Percentiles rank a stretch among this genome's conserved stretches.
Evolutionary conservation across 202 grass and related monocot genomes (phyloP).

Genomic region (Digitaria exilis): DNA sequence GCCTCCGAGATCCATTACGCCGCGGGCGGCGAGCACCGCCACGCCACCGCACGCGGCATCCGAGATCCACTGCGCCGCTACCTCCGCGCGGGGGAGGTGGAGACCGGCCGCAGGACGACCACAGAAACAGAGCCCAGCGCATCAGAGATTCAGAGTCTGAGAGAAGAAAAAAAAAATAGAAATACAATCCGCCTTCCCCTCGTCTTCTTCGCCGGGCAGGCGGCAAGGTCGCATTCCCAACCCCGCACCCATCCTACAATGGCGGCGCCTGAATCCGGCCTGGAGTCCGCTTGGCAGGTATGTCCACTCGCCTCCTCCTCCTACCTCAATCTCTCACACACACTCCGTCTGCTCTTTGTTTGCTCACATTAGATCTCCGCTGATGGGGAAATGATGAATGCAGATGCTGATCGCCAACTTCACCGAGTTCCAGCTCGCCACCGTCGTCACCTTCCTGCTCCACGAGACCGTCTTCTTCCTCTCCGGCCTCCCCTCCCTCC

Average conservation of each 20-base stretch:
- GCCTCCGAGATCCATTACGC: no score
- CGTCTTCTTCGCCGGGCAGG: background rate
- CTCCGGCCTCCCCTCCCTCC: slow-evolving; percentile 77
- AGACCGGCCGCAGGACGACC: background rate
- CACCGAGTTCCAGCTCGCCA: slow-evolving; percentile 86
- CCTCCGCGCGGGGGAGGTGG: no score
- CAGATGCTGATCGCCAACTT: slow-evolving; percentile 60
- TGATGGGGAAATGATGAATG: background rate
- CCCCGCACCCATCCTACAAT: no score
- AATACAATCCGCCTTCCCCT: background rate
- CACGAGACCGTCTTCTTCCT: slow-evolving; percentile 88
- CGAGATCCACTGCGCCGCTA: no score
- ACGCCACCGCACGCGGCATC: no score
- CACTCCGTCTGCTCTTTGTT: background rate
- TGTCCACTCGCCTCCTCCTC: background rate
- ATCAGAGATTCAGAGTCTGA: background rate
- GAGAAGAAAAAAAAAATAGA: background rate
- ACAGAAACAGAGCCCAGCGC: background rate
- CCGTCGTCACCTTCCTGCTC: slow-evolving; percentile 67
- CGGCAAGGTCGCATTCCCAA: no score
- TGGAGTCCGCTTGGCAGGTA: slow-evolving; percentile 78
- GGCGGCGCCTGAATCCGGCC: slow-evolving; percentile 24
- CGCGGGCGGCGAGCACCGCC: no score
- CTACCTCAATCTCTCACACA: background rate
- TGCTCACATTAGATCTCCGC: background rate